Evolutionary conservation across 148 eudicot genomes (phyloP), one percentile per base, ranked within the genome.

Genomic region (Chenopodium formosanum): DNA sequence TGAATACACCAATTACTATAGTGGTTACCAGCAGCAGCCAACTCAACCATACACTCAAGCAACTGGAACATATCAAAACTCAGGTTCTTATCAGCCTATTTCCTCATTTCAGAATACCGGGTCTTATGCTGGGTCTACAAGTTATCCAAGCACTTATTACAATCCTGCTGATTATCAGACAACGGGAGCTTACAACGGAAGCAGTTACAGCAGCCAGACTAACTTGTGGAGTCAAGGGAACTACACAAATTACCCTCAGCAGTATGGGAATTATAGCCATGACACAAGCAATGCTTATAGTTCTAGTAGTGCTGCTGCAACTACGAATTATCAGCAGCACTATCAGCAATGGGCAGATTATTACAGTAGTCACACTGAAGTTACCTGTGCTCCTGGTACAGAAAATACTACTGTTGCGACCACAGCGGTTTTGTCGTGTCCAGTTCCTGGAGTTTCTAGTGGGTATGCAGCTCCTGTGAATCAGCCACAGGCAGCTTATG

Each of bases 131-230:
- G 98, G 91, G 84, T 88, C 98, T 87, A 83, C 97, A 87, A 91
- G 94, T 97, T 92, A 94, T 88, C 85, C 99, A 92, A 92, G 92
- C 95, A 97, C 99, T 97, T 92, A 97, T 87, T 92, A 94, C 97
- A 92, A 92, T 97, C 92, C 97, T 94, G 97, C 90, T 96, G 95
- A 94, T 96, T 96, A 96, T 92, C 98, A 96, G 98, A 96, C 98
- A 87, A 86, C 97, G 89, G 99, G 94, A 89, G 89, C 91, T 84
- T 92, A 91, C 79, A 68, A 92, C 58, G 94, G 92, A 89, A 87
- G 90, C 83, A 78, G 86, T 83, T 93, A 91, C 91, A 90, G 82
- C 90, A 89, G 83, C 82, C 94, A 90, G 90, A 82, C 90, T 79
- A 91, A 89, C 86, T 29, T 60, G 81, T 95, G 98, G 98, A 89